Base-by-base conservation (phyloP, 1,284 basidiomycete genomes). In the Tausonia pullulans region DNA sequence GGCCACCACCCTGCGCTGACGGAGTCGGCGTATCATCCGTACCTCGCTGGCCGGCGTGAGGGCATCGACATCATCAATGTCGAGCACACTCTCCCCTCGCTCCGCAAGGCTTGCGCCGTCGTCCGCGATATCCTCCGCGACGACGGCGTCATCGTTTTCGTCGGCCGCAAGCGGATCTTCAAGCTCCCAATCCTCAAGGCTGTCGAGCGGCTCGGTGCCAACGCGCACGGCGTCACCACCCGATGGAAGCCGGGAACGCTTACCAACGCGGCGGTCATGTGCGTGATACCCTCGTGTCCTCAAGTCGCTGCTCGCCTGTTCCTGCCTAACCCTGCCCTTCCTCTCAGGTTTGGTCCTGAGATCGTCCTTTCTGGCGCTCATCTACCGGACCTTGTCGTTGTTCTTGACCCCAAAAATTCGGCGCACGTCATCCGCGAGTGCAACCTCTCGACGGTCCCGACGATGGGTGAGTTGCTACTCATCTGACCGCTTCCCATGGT, bases 61-160 rank as follows among this genome's bases (percentile, higher is more conserved):
- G 90, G 88, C 13, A 83, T 97, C 67, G 90, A 90, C 60, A 83
- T 98, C 74, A 98, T 99, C 74, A 93, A 99, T 77, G 81, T 98
- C 49, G 92, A 98, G 75, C 87, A 89, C 69, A 98, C 96, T 0
- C 80, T 98, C 1, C 91, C 93, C 4, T 85, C 94, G 66, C 82
- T 99, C 27, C 86, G 92, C 44, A 86, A 94, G 62, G 93, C 95
- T 7, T 88, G 91, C 49, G 86, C 87, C 67, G 82, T 99, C 59
- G 87, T 92, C 49, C 86, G 88, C 60, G 87, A 88, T 46, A 81
- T 97, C 45, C 86, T 90, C 11, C 82, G 85, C 68, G 82, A 83
- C 58, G 89, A 90, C 68, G 96, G 96, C 41, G 84, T 86, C 60
- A 81, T 98, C 63, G 80, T 99, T 41, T 93, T 98, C 71, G 84